Conservation (phyloP, 345 rosid species). For the Eucalyptus pauciflora region DNA sequence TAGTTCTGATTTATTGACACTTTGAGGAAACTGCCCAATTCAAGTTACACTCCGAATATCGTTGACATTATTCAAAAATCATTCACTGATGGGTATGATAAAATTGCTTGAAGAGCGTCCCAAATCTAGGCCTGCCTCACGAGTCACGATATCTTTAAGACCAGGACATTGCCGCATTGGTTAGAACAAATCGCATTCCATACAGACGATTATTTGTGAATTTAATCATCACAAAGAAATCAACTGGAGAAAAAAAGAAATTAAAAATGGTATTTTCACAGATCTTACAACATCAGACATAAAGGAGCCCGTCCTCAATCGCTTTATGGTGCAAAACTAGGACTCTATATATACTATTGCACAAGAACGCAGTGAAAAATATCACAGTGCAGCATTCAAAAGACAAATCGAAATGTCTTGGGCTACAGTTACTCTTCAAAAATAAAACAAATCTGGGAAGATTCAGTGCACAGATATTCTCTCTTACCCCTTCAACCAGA, state of each 20-base stretch:
- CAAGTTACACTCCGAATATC: neutral
- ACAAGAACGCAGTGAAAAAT: neutral
- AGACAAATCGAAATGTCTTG: neutral
- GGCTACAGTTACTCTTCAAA: neutral
- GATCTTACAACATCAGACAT: neutral
- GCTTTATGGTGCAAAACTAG: neutral
- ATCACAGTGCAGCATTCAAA: neutral
- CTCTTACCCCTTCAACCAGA: conserved; percentile 4
- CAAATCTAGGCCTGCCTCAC: neutral
- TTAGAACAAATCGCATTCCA: neutral
- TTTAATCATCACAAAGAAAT: neutral
- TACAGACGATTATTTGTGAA: neutral
- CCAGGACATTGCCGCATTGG: neutral
- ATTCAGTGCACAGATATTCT: neutral
- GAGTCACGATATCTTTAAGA: neutral
- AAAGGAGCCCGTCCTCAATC: neutral
- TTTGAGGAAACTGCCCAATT: neutral
- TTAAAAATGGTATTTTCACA: neutral
- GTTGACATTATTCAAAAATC: neutral
- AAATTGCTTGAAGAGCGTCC: neutral
- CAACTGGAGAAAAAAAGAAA: neutral
- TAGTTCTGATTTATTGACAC: neutral
- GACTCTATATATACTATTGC: neutral
- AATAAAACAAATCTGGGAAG: neutral
- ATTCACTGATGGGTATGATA: neutral